Percentiles rank a stretch among this genome's conserved stretches.
Evolutionary conservation across 805 yeast genomes (phyloP).

Genomic region (Lachancea sp.): DNA sequence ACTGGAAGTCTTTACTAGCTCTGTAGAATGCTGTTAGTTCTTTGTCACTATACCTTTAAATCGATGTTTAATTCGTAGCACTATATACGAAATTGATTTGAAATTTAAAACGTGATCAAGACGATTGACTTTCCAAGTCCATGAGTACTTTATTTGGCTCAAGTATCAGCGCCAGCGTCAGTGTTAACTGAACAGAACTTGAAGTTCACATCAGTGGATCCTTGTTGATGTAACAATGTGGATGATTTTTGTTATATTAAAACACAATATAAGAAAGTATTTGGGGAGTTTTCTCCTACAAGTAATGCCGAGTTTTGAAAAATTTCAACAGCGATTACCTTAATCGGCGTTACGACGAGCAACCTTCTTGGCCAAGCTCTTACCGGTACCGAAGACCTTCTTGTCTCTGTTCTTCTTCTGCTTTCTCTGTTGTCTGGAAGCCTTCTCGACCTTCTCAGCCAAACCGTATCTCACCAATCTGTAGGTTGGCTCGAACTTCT

Average conservation of each 20-base stretch:
- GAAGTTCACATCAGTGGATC: too few species aligned
- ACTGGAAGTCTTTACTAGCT: background rate
- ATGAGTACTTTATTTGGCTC: too few species aligned
- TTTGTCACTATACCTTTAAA: too few species aligned
- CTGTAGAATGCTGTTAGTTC: background rate
- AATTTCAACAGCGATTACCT: constrained; percentile 10
- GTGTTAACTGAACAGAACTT: too few species aligned
- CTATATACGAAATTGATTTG: too few species aligned
- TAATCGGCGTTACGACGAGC: constrained; percentile 89
- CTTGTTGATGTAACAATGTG: background rate
- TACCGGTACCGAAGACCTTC: constrained; percentile 98
- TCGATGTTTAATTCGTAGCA: too few species aligned
- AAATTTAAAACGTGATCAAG: too few species aligned
- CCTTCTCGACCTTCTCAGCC: constrained; percentile 91
- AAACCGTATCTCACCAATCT: constrained; percentile 98
- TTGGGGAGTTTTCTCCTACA: background rate
- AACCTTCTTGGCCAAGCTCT: constrained; percentile 85
- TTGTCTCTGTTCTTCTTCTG: constrained; percentile 99
- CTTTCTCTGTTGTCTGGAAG: constrained; percentile 99
- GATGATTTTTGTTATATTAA: constrained; percentile 9
- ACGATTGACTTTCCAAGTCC: too few species aligned
- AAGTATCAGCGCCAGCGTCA: background rate
- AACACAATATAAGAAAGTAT: constrained; percentile 10
- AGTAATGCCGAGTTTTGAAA: constrained; percentile 5
- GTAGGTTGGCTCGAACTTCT: constrained; percentile 98